Evolutionary conservation across 1,284 basidiomycete species (phyloP), one percentile per base, ranked within the genome.

Genomic region (Pseudozyma hubeiensis): DNA sequence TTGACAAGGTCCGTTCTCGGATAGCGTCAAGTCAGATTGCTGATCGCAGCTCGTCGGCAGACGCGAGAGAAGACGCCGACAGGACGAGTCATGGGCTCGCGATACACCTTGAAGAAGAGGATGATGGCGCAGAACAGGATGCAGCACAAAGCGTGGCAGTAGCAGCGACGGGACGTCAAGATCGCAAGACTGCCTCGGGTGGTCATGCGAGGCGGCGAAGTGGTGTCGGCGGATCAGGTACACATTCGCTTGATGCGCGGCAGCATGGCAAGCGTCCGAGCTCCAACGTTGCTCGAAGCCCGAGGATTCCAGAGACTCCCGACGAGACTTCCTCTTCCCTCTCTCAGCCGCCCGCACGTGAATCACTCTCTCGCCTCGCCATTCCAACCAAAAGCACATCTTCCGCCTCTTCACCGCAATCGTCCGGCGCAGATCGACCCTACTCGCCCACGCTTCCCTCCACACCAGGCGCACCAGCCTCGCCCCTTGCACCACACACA

Each of bases 401-500:
- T 2, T 49, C 56, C 7, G 13, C 50, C n/a, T 17, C 64, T 7
- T 54, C 37, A 13, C 45, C 66, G 5, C 49, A 46, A 17, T 66
- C 65, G 2, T 31, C 64, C 5, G 44, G 46, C 9, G 69, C 59
- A 31, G 76, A 78, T 24, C 69, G 73, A 33, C 76, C 73, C 5
- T 78, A 78, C 50, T 78, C 76, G 14, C 76, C 76, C 24, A 62
- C 49, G 0, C 52, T 67, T 19, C 66, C 73, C 7, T 48, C 55
- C n/a, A 44, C 60, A 7, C 54, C 43, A 7, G 37, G 30, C 34
- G 35, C 29, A 1, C 30, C 29, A 16, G 52, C 43, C 16, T 41
- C 37, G 11, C 46, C 11, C 40, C 35, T 24, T 8, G 31, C 34
- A 11, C 48, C 53, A 6, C 50, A 19, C 37, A 59, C 43, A 41